phyloP scores from a whole-genome alignment of 805 yeast genomes.

The Candida methanosorbosa region DNA sequence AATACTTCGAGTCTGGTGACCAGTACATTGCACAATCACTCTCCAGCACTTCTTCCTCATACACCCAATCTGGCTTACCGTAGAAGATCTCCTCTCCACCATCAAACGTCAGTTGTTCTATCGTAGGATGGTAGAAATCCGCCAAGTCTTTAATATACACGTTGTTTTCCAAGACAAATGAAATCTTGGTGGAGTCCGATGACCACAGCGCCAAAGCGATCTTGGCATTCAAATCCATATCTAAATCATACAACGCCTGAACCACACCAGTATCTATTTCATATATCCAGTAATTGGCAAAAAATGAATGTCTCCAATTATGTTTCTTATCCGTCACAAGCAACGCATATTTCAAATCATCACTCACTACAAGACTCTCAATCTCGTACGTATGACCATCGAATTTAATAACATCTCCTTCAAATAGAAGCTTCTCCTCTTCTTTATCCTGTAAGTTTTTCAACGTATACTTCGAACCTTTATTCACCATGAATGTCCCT shows the following conservation, averaged over 20 bases:
- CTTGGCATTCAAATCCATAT: slow-evolving; percentile 12
- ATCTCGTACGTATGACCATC: slow-evolving; percentile 34
- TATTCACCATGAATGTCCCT: slow-evolving; percentile 56
- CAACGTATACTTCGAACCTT: slow-evolving; percentile 41
- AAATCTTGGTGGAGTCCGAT: slow-evolving; percentile 57
- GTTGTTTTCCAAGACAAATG: slow-evolving; percentile 63
- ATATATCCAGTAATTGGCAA: slow-evolving; percentile 53
- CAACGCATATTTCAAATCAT: slow-evolving; percentile 51
- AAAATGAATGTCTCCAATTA: slow-evolving; percentile 67
- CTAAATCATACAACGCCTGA: slow-evolving; percentile 14
- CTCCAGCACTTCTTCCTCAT: slow-evolving; percentile 81
- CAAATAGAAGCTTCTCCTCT: slow-evolving; percentile 38
- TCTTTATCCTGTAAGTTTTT: slow-evolving; percentile 39
- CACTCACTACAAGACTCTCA: slow-evolving; percentile 53
- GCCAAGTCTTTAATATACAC: slow-evolving; percentile 44
- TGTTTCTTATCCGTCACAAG: slow-evolving; percentile 53
- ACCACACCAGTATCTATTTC: slow-evolving; percentile 30
- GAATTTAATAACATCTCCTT: slow-evolving; percentile 36
- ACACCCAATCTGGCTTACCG: slow-evolving; percentile 93
- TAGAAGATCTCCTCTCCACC: slow-evolving; percentile 69
- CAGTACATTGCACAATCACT: slow-evolving; percentile 76
- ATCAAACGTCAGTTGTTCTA: slow-evolving; percentile 51
- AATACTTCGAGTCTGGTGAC: slow-evolving; percentile 64
- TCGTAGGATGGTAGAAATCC: slow-evolving; percentile 12
- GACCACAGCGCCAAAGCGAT: slow-evolving; percentile 58